Conservation (phyloP, 2,329 filamentous ascomycete genomes). For the Epichloe gansuensis region DNA sequence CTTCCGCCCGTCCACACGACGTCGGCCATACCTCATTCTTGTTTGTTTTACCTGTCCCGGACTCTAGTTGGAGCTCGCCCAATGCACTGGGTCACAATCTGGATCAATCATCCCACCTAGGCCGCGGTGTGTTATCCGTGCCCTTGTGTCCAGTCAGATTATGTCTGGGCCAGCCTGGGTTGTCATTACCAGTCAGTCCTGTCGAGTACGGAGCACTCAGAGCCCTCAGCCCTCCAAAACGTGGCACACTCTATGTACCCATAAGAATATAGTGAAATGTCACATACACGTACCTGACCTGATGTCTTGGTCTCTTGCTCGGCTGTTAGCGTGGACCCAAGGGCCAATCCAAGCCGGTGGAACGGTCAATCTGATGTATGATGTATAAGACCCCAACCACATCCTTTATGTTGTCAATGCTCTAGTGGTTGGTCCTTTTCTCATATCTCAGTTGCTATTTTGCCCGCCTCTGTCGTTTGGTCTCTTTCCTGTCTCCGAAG, state of each 20-base stretch:
- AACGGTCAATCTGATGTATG: slow-evolving; percentile 1
- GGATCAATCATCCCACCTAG: slow-evolving; percentile 4
- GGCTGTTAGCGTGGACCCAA: slow-evolving; percentile 2
- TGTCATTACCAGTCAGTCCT: background rate
- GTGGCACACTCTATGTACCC: background rate
- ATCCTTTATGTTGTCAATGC: background rate
- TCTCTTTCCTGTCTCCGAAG: background rate
- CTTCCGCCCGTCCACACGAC: background rate
- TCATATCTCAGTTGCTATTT: background rate
- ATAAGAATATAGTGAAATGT: background rate
- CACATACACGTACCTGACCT: background rate
- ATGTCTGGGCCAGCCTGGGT: background rate
- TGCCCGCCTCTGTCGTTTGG: background rate
- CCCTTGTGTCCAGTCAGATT: slow-evolving; percentile 3
- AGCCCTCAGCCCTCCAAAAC: background rate
- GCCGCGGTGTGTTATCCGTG: slow-evolving; percentile 4
- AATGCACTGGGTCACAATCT: slow-evolving; percentile 2
- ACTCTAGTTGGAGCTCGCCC: background rate
- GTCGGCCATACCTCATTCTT: background rate
- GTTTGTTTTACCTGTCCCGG: background rate
- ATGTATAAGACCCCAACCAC: slow-evolving; percentile 9
- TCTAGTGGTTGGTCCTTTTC: background rate
- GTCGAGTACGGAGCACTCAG: background rate
- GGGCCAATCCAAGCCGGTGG: background rate
- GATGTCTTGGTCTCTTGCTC: slow-evolving; percentile 2